Conservation (phyloP, 108 stramenopile genomes). For the Stephanodiscus minutulus region DNA sequence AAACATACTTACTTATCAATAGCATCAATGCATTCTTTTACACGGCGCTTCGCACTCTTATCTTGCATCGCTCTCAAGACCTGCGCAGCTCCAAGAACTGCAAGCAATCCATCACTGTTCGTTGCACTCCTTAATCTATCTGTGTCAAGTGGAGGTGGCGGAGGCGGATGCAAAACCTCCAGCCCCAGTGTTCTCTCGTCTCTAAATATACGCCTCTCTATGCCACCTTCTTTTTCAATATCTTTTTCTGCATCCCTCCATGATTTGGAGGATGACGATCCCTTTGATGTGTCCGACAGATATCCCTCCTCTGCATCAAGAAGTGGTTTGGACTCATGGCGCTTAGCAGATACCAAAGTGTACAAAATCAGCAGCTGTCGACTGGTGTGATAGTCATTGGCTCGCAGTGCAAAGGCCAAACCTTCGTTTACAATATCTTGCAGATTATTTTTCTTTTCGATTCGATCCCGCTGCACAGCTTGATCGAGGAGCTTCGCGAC, state of each 20-base stretch:
- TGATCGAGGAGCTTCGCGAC: constrained; percentile 79
- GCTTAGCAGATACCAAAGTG: constrained; percentile 77
- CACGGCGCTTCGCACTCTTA: constrained; percentile 72
- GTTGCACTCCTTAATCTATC: constrained; percentile 86
- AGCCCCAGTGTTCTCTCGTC: constrained; percentile 28
- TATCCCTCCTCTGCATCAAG: constrained; percentile 23
- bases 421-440: constrained; percentile 92
- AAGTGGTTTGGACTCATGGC: constrained; percentile 23
- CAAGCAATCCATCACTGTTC: constrained; percentile 86
- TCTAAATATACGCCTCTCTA: background rate
- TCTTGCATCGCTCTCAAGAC: constrained; percentile 84
- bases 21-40: constrained; percentile 68
- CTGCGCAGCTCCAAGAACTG: constrained; percentile 85
- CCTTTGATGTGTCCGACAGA: constrained; percentile 11
- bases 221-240: constrained; percentile 5
- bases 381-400: constrained; percentile 84
- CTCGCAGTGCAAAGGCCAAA: constrained; percentile 73
- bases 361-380: constrained; percentile 86
- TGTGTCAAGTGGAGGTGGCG: constrained; percentile 89
- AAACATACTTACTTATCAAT: constrained; percentile 88
- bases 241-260: constrained; percentile 28
- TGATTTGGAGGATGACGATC: constrained; percentile 27
- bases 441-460: constrained; percentile 54
- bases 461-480: constrained; percentile 70
- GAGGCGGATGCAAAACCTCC: constrained; percentile 43